Evolutionary conservation across 2,329 filamentous ascomycete species (phyloP).

Genomic region (Botrytis byssoidea): DNA sequence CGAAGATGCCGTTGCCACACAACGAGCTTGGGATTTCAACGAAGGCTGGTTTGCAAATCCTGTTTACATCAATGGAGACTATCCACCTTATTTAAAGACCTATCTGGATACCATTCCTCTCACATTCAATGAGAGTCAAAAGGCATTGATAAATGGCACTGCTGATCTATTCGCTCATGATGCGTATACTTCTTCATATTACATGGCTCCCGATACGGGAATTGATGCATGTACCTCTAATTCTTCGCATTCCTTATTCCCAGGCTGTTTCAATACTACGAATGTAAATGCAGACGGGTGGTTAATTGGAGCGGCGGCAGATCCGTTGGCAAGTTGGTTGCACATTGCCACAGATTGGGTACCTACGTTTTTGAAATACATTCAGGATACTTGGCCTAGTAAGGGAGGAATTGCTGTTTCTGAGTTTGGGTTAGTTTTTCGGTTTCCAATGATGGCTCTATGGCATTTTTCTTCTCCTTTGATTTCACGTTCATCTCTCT

Average conservation of each 20-base stretch:
- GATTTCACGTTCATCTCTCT: not conserved
- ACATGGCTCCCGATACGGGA: constrained; percentile 44
- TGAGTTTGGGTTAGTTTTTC: constrained; percentile 30
- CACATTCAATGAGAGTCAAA: constrained; percentile 47
- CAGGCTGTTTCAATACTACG: constrained; percentile 29
- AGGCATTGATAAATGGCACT: constrained; percentile 50
- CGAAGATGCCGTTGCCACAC: constrained; percentile 30
- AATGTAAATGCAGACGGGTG: constrained; percentile 22
- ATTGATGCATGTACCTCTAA: constrained; percentile 42
- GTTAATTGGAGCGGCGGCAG: constrained; percentile 30
- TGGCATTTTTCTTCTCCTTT: not conserved
- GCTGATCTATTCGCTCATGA: constrained; percentile 58
- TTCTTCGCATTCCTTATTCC: constrained; percentile 27
- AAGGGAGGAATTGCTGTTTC: constrained; percentile 31
- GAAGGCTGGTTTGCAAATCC: constrained; percentile 53
- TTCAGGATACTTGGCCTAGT: constrained; percentile 33
- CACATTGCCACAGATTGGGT: constrained; percentile 34
- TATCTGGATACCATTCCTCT: constrained; percentile 44
- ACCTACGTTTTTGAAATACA: constrained; percentile 31
- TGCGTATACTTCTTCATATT: constrained; percentile 56
- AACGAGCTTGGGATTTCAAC: constrained; percentile 41
- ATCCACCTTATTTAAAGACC: constrained; percentile 44
- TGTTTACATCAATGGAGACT: constrained; percentile 51
- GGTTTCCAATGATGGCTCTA: not conserved
- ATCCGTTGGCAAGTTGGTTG: constrained; percentile 33